Evolutionary conservation across 805 yeast species (phyloP).

Genomic region (Candida alai): DNA sequence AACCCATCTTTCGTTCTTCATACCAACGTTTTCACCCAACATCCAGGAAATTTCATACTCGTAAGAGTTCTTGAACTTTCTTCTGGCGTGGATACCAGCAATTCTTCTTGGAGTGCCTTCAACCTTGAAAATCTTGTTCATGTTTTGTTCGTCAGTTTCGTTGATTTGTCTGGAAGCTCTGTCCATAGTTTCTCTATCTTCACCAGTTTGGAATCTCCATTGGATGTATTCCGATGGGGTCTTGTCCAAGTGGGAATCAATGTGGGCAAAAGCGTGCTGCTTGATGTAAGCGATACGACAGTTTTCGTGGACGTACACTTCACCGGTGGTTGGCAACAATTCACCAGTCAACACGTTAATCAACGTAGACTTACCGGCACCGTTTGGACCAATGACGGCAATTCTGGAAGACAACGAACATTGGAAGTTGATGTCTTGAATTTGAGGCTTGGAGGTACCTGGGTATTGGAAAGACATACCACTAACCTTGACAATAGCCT

Average conservation of each 20-base stretch:
- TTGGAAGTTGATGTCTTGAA: conserved; percentile 90
- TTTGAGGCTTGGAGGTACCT: conserved; percentile 97
- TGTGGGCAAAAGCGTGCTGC: conserved; percentile 99
- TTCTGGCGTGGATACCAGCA: conserved; percentile 88
- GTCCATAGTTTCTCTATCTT: conserved; percentile 99
- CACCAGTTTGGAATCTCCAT: conserved; percentile 99
- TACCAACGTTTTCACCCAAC: conserved; percentile 98
- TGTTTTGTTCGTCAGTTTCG: conserved; percentile 94
- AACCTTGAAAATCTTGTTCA: conserved; percentile 99
- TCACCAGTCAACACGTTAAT: conserved; percentile 99
- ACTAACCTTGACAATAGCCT: conserved; percentile 97
- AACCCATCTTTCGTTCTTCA: conserved; percentile 99
- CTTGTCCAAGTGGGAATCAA: conserved; percentile 97
- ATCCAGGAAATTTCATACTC: conserved; percentile 98
- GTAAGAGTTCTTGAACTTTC: conserved; percentile 99
- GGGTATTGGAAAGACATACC: conserved; percentile 99
- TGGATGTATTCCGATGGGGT: conserved; percentile 99
- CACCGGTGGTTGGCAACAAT: conserved; percentile 96
- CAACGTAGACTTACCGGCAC: conserved; percentile 99
- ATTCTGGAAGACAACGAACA: conserved; percentile 98
- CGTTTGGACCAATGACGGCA: conserved; percentile 99
- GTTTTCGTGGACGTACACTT: conserved; percentile 99
- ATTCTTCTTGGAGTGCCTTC: conserved; percentile 99
- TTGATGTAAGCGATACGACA: conserved; percentile 99
- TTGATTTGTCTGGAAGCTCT: conserved; percentile 98